Evolutionary conservation across 495 filamentous ascomycete species (phyloP), one percentile per base, ranked within the genome.

Genomic region (Penicillium cinerascens): DNA sequence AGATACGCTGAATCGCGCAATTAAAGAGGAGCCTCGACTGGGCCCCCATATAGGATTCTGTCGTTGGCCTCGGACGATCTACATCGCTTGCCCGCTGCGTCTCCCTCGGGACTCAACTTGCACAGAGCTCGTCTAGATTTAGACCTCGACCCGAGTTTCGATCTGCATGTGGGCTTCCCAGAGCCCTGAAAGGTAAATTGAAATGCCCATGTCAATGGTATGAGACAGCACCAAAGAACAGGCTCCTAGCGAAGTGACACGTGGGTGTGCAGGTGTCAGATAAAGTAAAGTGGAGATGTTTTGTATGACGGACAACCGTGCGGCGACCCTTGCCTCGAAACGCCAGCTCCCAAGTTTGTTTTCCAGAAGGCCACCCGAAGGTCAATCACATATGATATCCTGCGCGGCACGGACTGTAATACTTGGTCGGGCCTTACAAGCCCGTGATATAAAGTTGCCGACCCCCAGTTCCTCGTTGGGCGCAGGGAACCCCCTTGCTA

Each of bases 251-350:
- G 43, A 18, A 47, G 44, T 54, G 51, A 53, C 38, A 53, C 39
- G 39, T 39, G 44, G 18, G 22, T 5, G 2, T n/a, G n/a, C n/a
- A 18, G 33, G 51, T 48, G 13, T 43, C 22, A 47, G 51, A 54
- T 36, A 54, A n/a, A 49, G 25, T 54, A 44, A 39, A 42, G 51
- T 47, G 44, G 44, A 48, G 23, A 38, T 17, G 38, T 40, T 10
- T 37, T 15, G 38, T 38, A 29, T 42, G 38, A n/a, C 37, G 33
- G 17, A 18, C 11, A 1, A 7, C 20, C 40, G n/a, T 18, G 20
- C 27, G 27, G 21, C 29, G 18, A 39, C 8, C 20, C 47, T 26
- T 13, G 25, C 16, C 17, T 22, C 7, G 27, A 35, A 42, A 35
- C 37, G 37, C 39, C n/a, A 16, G 39, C 44, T n/a, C 3, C 27